Conservation (phyloP, 345 rosid species). For the Moricandia arvensis region DNA sequence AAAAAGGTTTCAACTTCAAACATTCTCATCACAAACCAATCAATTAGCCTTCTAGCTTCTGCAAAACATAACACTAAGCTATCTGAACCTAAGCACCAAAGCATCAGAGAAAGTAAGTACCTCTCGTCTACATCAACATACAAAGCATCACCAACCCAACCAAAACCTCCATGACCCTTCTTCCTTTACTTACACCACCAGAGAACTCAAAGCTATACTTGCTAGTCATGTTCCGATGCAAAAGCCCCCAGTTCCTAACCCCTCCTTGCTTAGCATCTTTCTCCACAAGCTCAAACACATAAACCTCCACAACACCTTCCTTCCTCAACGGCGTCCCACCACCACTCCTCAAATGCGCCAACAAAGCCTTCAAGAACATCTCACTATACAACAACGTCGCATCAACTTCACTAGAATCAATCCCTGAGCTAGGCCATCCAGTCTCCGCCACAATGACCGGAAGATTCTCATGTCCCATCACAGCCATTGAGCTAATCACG, state of each 20-base stretch:
- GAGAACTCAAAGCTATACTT: constrained; percentile 66
- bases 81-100: not conserved
- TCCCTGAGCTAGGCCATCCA: constrained; percentile 85
- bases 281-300: constrained; percentile 71
- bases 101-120: constrained; percentile 21
- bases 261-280: constrained; percentile 48
- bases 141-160: constrained; percentile 20
- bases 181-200: not conserved
- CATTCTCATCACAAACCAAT: not conserved
- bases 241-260: constrained; percentile 66
- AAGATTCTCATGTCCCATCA: constrained; percentile 70
- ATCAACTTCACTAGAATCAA: constrained; percentile 58
- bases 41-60: not conserved
- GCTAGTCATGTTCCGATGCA: constrained; percentile 60
- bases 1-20: not conserved
- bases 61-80: not conserved
- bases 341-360: constrained; percentile 63
- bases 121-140: constrained; percentile 17
- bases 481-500: constrained; percentile 67
- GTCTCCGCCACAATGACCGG: constrained; percentile 86
- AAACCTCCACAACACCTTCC: constrained; percentile 69
- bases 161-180: constrained; percentile 6
- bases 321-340: constrained; percentile 77
- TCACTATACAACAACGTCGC: constrained; percentile 61
- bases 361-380: constrained; percentile 65